Percentiles rank a stretch among this genome's conserved stretches.
Evolutionary conservation across 2,329 filamentous ascomycete genomes (phyloP).

Genomic region (Trichoderma sp.): DNA sequence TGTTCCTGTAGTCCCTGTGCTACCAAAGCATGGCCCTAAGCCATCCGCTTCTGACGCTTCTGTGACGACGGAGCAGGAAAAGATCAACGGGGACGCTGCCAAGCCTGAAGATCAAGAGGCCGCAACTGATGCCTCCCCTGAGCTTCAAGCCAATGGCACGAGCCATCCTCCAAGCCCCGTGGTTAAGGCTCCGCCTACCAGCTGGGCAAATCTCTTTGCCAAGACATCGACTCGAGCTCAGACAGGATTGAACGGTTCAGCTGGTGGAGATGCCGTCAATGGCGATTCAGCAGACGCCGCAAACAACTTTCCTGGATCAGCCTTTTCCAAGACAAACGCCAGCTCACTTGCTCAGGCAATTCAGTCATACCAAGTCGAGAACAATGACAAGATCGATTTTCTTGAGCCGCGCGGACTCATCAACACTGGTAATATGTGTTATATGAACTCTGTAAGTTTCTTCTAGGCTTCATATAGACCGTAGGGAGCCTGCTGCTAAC

Average conservation of each 20-base stretch:
- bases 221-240: conserved; percentile 28
- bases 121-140: neutral
- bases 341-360: conserved; percentile 75
- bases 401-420: conserved; percentile 90
- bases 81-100: conserved; percentile 19
- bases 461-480: neutral
- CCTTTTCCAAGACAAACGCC: conserved; percentile 45
- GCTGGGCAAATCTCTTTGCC: conserved; percentile 42
- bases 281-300: conserved; percentile 24
- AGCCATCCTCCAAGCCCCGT: conserved; percentile 26
- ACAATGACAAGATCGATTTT: conserved; percentile 68
- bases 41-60: conserved; percentile 23
- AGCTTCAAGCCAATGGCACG: neutral
- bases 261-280: conserved; percentile 25
- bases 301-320: conserved; percentile 28
- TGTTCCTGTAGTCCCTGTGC: conserved; percentile 45
- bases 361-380: conserved; percentile 65
- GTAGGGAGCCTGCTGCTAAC: conserved; percentile 33
- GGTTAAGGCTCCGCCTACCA: conserved; percentile 34
- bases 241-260: conserved; percentile 29
- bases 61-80: neutral
- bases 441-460: conserved; percentile 97
- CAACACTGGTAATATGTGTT: conserved; percentile 99
- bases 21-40: conserved; percentile 41
- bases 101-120: conserved; percentile 21